These are phyloP conservation scores for Sideroxylon spinosum DNA, from an alignment of 179 eudicot genomes.

Conservation along the genomic window DNA sequence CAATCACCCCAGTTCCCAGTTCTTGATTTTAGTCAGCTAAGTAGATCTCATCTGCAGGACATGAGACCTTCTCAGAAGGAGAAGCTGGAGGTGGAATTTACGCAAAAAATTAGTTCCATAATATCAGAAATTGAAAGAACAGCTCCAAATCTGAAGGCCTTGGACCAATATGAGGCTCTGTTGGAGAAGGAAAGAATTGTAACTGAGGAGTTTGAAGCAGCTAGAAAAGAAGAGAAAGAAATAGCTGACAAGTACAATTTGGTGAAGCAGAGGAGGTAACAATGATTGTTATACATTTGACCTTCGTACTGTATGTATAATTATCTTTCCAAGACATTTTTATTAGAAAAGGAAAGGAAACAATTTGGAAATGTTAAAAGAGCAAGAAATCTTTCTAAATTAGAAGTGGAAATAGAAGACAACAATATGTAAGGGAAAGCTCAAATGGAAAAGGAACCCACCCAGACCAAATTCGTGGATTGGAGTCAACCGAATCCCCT, in stretches of 20 bases:
- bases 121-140: constrained; percentile 82
- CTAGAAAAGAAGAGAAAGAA: constrained; percentile 74
- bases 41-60: constrained; percentile 65
- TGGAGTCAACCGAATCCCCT: too few relatives aligned
- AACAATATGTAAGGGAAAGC: background rate
- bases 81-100: constrained; percentile 80
- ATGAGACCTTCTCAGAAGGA: constrained; percentile 74
- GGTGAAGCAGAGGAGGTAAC: constrained; percentile 72
- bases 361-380: background rate
- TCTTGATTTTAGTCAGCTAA: constrained; percentile 68
- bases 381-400: background rate
- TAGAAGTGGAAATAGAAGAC: background rate
- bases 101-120: constrained; percentile 65
- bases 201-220: constrained; percentile 75
- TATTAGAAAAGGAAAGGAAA: background rate
- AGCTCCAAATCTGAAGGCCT: constrained; percentile 92
- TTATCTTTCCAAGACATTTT: background rate
- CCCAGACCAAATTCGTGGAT: too few relatives aligned
- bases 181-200: constrained; percentile 78
- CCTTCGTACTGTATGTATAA: background rate
- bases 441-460: too few relatives aligned
- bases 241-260: constrained; percentile 59
- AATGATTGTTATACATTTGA: background rate
- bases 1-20: constrained; percentile 46
- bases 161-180: constrained; percentile 89